Base-by-base conservation (phyloP, 805 yeast genomes). In the Monosporozyma aerobia region DNA sequence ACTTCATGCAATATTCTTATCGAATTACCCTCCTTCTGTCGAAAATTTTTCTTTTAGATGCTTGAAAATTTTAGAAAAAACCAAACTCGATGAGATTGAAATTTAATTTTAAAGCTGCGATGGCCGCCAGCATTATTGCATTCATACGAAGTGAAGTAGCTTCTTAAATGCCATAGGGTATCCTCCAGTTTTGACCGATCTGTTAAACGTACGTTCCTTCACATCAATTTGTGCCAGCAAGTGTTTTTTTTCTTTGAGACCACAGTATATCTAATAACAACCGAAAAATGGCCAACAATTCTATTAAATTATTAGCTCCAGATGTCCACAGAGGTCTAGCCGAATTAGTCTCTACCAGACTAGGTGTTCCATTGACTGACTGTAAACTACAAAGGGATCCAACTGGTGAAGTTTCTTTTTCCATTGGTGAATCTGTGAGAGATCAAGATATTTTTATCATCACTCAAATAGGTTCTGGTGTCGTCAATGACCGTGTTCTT, bases 381-480 rank as follows among this genome's bases (percentile, higher is more conserved):
- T 78, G 81, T 51, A 80, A 80, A 56, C 67, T 83, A 61, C 81
- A 80, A 57, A 73, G 87, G 61, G 87, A 82, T 57, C 78, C 85
- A 7, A 82, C 82, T 54, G 83, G 83, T 14, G 95, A 87, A 64
- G 87, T 84, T 19, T 81, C 85, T 39, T 84, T 86, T 61, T 79
- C 85, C 46, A 83, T 87, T 54, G 88, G 87, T 19, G 94, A 87
- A 65, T 83, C 90, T 25, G 87, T 87, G 43, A 78, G 95, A 74
- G 94, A 86, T 69, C 94, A 87, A 65, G 95, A 87, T 61, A 81
- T 87, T 33, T 87, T 80, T 65, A 84, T 87, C 59, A 79, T 87
- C 54, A 82, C 85, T 68, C 94, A 86, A 67, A 83, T 84, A 40
- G 90, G 90, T 3, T 82, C 87, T 25, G 90, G 90, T 16, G 81